Conservation (phyloP, 495 filamentous ascomycete genomes). For the Hypoxylon crocopeplum region DNA sequence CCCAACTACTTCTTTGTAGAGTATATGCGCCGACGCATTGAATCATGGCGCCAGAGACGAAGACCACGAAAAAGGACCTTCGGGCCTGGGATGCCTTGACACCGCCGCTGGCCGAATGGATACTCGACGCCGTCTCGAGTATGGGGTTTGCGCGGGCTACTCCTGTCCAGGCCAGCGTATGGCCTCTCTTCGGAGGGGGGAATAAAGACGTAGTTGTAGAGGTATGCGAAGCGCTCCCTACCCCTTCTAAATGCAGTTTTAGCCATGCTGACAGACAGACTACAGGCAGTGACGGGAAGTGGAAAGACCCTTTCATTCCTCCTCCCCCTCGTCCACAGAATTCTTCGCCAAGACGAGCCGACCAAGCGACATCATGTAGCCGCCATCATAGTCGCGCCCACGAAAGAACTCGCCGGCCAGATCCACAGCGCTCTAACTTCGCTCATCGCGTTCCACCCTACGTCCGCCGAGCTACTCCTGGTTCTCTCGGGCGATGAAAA, state of each 20-base stretch:
- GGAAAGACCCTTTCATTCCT: conserved; percentile 94
- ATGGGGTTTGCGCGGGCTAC: conserved; percentile 91
- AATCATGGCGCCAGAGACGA: conserved; percentile 47
- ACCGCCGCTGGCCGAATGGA: conserved; percentile 86
- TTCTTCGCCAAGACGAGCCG: conserved; percentile 73
- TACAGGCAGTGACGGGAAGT: conserved; percentile 85
- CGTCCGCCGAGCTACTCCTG: conserved; percentile 69
- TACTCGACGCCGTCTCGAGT: conserved; percentile 78
- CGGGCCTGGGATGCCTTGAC: conserved; percentile 81
- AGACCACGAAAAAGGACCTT: conserved; percentile 49
- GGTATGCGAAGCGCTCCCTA: conserved; percentile 36
- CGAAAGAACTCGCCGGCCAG: conserved; percentile 88
- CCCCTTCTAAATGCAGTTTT: neutral
- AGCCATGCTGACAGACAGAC: neutral
- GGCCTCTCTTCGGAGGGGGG: conserved; percentile 82
- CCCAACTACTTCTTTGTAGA: neutral
- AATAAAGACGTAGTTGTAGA: conserved; percentile 98
- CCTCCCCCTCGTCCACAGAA: conserved; percentile 84
- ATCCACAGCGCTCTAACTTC: conserved; percentile 83
- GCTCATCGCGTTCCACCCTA: conserved; percentile 80
- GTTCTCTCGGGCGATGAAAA: conserved; percentile 58
- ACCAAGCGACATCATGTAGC: conserved; percentile 88
- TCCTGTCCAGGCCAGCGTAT: conserved; percentile 85
- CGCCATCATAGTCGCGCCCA: conserved; percentile 90
- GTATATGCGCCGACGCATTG: conserved; percentile 10